Evolutionary conservation across 768 basidiomycete species (phyloP), one percentile per base, ranked within the genome.

Genomic region (Hydnomerulius pinastri): DNA sequence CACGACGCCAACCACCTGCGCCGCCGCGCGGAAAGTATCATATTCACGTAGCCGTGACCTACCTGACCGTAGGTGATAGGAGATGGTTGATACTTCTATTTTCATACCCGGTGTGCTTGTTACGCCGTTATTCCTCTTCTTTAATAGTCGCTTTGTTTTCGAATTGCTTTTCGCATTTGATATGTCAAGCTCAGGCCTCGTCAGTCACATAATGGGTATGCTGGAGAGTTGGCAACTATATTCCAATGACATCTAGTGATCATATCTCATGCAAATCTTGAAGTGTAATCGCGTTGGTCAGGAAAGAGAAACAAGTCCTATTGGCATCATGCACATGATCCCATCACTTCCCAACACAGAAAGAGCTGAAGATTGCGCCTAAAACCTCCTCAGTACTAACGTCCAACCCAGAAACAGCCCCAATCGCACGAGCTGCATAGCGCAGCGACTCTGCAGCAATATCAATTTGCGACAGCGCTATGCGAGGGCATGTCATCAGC

Each of bases 381-480:
- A 96, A 67, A 7, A 95, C 75, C 51, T 95, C 91, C 59, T 96
- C 93, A 11, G 86, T 82, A 39, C 85, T 86, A 48, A 96, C 85
- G 30, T 57, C 55, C 7, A 78, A 63, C 4, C 93, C 92, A 2
- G 87, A 84, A n/a, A 95, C 83, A 50, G 83, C 82, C 1, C 90
- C 92, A n/a, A 96, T 79, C 4, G 90, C 85, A 51, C 81, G 79
- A 0, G 87, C 85, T 2, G 92, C 93, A 62, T 93, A 92, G 21
- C 93, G 82, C 21, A 96, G 75, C 62, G 93, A 91, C 65, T 96
- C 93, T 0, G 92, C 92, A 4, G 82, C 91, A 10, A 90, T 64
- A 6, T 94, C 91, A 4, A 94, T 71, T 53, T 93, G 89, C n/a
- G 79, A 75, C 1, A 79, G 59, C 8, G 79, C 85, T 86, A 61